Evolutionary conservation across 257 asterid genomes (phyloP).

Genomic region (Gentiana straminea): DNA sequence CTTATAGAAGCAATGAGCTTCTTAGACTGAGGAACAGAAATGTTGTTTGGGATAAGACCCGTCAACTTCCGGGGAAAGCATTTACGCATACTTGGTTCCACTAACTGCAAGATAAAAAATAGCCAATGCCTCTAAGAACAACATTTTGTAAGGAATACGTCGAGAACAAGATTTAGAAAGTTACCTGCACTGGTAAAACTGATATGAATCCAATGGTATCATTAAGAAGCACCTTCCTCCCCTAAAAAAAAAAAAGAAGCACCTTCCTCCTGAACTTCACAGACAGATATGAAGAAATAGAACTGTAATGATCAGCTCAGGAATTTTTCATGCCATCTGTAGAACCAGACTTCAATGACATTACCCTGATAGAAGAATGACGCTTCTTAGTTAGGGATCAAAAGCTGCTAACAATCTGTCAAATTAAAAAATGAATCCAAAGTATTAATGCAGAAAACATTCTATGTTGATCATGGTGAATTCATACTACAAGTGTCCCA

Average conservation of each 20-base stretch:
- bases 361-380: slow-evolving; percentile 88
- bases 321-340: not conserved
- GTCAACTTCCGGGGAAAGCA: slow-evolving; percentile 15
- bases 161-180: slow-evolving; percentile 5
- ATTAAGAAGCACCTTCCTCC: slow-evolving; percentile 47
- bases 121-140: slow-evolving; percentile 8
- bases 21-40: slow-evolving; percentile 4
- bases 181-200: slow-evolving; percentile 91
- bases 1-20: not conserved
- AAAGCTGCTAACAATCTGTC: slow-evolving; percentile 90
- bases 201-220: slow-evolving; percentile 98
- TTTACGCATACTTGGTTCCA: slow-evolving; percentile 18
- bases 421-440: not conserved
- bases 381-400: slow-evolving; percentile 83
- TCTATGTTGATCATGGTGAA: no score
- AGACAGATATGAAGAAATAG: slow-evolving; percentile 10
- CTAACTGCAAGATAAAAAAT: slow-evolving; percentile 41
- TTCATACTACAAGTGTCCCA: no score
- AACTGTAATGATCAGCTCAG: not conserved
- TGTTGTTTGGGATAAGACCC: slow-evolving; percentile 19
- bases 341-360: not conserved
- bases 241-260: no score
- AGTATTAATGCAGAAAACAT: no score
- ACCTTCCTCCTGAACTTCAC: slow-evolving; percentile 52
- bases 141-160: not conserved